Evolutionary conservation across 345 rosid genomes (phyloP).

Genomic region (Populus tremula): DNA sequence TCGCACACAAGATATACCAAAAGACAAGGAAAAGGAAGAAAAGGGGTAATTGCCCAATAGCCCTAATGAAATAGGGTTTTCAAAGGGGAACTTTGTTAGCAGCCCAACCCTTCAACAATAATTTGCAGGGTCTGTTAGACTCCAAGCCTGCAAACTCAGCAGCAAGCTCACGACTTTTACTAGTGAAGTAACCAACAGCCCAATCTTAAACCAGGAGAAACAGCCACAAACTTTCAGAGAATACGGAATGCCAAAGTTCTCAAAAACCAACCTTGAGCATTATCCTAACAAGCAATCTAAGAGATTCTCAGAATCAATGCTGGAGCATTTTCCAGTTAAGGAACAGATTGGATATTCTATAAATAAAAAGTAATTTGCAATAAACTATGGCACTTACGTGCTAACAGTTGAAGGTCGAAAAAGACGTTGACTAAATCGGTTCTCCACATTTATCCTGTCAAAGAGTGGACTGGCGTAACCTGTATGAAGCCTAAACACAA

Average conservation of each 20-base stretch:
- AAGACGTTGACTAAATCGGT: constrained; percentile 25
- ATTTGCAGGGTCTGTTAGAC: neutral
- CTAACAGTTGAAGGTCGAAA: constrained; percentile 21
- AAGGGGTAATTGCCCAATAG: too few relatives aligned
- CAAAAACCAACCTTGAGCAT: neutral
- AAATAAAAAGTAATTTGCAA: neutral
- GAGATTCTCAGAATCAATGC: neutral
- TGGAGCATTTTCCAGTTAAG: neutral
- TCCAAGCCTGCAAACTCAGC: neutral
- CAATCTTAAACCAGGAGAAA: neutral
- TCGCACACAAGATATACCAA: too few relatives aligned
- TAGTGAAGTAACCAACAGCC: neutral
- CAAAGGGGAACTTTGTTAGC: neutral
- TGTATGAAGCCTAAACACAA: constrained; percentile 25
- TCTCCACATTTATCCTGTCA: constrained; percentile 73
- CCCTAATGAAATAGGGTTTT: neutral
- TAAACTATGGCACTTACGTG: constrained; percentile 6
- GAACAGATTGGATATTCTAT: neutral
- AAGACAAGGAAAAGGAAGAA: too few relatives aligned
- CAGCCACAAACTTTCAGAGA: neutral
- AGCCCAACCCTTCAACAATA: neutral
- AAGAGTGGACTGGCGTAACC: constrained; percentile 97
- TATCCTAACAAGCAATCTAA: neutral
- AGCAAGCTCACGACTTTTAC: neutral
- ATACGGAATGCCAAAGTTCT: neutral